A percentile compares a stretch with the other conserved stretches of the same genome.
These are phyloP conservation scores for Fusarium tuaranense DNA, from an alignment of 2,329 filamentous ascomycete genomes.

Conservation along the genomic window DNA sequence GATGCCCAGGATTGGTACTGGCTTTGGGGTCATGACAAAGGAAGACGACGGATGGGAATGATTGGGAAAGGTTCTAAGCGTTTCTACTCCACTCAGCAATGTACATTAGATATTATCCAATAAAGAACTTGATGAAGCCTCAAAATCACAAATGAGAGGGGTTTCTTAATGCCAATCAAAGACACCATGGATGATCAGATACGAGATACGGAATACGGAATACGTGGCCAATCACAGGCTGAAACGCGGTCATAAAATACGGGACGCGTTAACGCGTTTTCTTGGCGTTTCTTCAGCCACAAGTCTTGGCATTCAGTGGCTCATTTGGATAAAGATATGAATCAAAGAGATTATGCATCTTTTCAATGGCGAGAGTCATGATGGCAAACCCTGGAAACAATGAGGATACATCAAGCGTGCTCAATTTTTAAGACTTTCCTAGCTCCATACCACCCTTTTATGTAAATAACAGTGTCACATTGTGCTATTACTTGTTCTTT, in stretches of 20 bases:
- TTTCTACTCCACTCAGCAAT: background rate
- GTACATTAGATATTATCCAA: background rate
- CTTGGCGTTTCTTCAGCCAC: background rate
- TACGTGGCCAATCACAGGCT: background rate
- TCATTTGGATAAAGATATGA: background rate
- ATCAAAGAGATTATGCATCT: background rate
- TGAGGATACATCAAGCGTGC: background rate
- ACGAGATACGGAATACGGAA: background rate
- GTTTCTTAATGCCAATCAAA: background rate
- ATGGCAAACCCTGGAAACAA: background rate
- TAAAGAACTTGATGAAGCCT: background rate
- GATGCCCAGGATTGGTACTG: background rate
- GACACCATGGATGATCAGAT: background rate
- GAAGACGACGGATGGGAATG: background rate
- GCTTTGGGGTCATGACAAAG: background rate
- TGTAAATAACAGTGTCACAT: background rate
- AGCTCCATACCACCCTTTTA: background rate
- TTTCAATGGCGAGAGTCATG: background rate
- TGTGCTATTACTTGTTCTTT: background rate
- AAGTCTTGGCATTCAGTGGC: background rate
- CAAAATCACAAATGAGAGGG: background rate
- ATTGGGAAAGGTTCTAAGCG: background rate
- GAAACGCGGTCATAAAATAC: background rate
- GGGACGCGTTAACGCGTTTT: background rate
- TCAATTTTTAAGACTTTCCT: background rate